Base-by-base conservation (phyloP, 2,329 filamentous ascomycete genomes). In the Aaosphaeria pasadenensis region DNA sequence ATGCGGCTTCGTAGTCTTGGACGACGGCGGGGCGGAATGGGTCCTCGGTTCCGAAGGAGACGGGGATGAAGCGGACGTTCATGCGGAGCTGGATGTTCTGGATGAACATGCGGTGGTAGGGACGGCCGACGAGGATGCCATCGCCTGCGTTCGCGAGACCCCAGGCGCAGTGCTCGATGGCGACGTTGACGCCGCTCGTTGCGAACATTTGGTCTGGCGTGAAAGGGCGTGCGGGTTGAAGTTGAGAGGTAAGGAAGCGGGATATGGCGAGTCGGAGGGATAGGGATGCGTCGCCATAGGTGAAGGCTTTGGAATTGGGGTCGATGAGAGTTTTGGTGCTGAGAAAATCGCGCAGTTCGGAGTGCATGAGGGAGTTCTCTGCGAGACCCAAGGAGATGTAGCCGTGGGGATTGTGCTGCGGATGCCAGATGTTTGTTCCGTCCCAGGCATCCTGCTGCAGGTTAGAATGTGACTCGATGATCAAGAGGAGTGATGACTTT, bases 1-100 rank as follows among this genome's bases (percentile, higher is more conserved):
- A 55, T 6, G 71, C 69, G 6, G 51, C 45, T 50, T 77, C 70
- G 52, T 75, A 77, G 30, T 64, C 57, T 5, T 50, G 42, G 1
- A 74, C 61, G 2, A 59, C 57, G 11, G 55, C 57, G 3, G 52
- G 55, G 3, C 55, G 55, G 49, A 77, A 77, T 4, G 65, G 67
- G 49, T 77, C 72, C 1, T 66, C 56, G 2, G 50, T 50, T 5
- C 59, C 50, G 28, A 71, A 74, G 24, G 71, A 54, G 1, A 71
- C 67, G 48, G 71, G 74, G 1, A 75, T 62, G 17, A 71, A 63
- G 45, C 70, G 54, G 5, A 74, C 57, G 9, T 28, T 42, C 7
- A 30, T 24, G 2, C n/a, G 7, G 6, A 40, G 35, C 6, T 9
- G 9, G 11, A 40, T 40, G 43, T 45, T 24, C 9, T 9, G 11